Base-by-base conservation (phyloP, 108 stramenopile genomes). In the Fistulifera solaris region DNA sequence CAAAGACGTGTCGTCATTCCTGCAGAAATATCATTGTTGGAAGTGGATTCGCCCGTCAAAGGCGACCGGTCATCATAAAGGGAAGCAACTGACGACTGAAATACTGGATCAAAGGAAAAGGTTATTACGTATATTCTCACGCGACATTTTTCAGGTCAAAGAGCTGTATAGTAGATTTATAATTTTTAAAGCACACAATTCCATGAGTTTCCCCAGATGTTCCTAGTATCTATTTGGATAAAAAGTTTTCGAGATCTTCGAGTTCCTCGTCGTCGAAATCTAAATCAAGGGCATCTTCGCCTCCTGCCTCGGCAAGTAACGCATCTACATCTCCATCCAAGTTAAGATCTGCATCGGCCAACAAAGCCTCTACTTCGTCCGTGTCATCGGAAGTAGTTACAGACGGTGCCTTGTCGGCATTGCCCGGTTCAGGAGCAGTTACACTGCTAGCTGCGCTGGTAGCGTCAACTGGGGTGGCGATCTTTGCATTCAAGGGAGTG, bases 191-290 rank as follows among this genome's bases (percentile, higher is more conserved):
- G n/a, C n/a, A n/a, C n/a, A n/a, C n/a, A n/a, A n/a, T n/a, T n/a
- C n/a, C n/a, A n/a, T n/a, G n/a, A n/a, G n/a, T n/a, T n/a, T n/a
- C n/a, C n/a, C n/a, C n/a, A n/a, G n/a, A n/a, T n/a, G n/a, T n/a
- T n/a, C n/a, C n/a, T n/a, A n/a, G n/a, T n/a, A n/a, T n/a, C n/a
- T n/a, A n/a, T n/a, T n/a, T n/a, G n/a, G 54, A 55, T 59, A 87
- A 53, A 66, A 87, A 72, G 48, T 65, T 78, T 62, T 88, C 87
- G 48, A 88, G 62, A 72, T 89, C 83, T 35, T 75, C 83, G n/a
- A 76, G 48, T 21, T 82, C 76, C 16, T 44, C 72, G 56, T 81
- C 76, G 56, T 82, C 76, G 14, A 66, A 62, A 12, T 78, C 73
- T 22, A 71, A 55, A 62, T 81, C 80, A 15, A 53, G 77, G 19